Base-by-base conservation (phyloP, 2,329 filamentous ascomycete species). In the Beauveria sp. region DNA sequence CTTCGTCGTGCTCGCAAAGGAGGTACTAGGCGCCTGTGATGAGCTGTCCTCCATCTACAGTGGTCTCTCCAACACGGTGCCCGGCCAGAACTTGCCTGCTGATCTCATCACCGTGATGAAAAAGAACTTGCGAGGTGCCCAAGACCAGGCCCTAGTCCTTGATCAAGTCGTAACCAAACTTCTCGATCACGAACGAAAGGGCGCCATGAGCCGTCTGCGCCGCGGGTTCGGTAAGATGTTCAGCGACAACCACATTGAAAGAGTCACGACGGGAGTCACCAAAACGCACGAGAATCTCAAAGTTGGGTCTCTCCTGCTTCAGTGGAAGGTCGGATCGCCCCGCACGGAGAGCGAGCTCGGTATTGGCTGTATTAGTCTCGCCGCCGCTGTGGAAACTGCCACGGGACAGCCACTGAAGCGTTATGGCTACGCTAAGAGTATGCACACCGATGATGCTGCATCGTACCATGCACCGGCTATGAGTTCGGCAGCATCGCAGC, bases 21-120 rank as follows among this genome's bases (percentile, higher is more conserved):
- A 87, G 64, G 88, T 89, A 67, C 79, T 90, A 62, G 85, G 89
- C 61, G 83, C 84, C 5, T 87, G 83, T 69, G 81, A 85, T 59
- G 82, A 85, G 47, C 76, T 90, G 47, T 88, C 85, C 77, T 82
- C 84, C n/a, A 85, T 89, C 63, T 85, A 89, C 71, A 81, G 84
- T 24, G 87, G 87, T 5, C 77, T 90, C 58, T 72, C 74, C n/a
- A 81, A 85, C 66, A 80, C 77, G 34, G 76, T 78, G 46, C 78
- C 76, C 22, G 73, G 76, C 18, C 81, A 83, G 64, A 74, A 77
- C 18, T 78, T 89, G 20, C 84, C 86, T 0, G 67, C 73, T 5
- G 85, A 89, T 60, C 82, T 88, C 71, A 76, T 83, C 34, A 73
- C 78, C n/a, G 86, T 88, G 70, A 77, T 90, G 52, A 83, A 84